phyloP scores from a whole-genome alignment of 768 basidiomycete species.

The Termitomyces sp. region DNA sequence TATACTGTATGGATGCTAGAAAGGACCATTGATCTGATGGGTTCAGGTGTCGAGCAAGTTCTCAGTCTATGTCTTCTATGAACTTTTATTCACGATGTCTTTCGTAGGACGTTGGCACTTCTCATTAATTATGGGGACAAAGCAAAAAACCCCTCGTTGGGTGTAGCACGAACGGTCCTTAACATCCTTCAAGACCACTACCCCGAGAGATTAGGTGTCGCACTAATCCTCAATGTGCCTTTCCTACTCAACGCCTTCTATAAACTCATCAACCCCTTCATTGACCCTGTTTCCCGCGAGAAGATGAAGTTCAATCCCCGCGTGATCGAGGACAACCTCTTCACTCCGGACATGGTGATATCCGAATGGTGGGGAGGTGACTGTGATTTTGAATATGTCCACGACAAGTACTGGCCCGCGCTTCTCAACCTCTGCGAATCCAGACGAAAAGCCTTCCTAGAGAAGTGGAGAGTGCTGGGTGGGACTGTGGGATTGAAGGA shows the following conservation, averaged over 20 bases:
- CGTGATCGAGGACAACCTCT: slow-evolving; percentile 59
- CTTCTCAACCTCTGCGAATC: slow-evolving; percentile 51
- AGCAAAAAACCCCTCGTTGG: slow-evolving; percentile 48
- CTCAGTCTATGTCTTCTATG: neutral
- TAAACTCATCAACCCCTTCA: slow-evolving; percentile 73
- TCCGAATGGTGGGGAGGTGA: slow-evolving; percentile 65
- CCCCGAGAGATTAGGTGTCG: slow-evolving; percentile 76
- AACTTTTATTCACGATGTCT: neutral
- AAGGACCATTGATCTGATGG: slow-evolving; percentile 70
- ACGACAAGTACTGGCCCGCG: slow-evolving; percentile 70
- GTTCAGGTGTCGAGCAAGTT: slow-evolving; percentile 74
- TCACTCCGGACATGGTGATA: slow-evolving; percentile 68
- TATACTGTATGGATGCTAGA: slow-evolving; percentile 77
- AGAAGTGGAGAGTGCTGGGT: slow-evolving; percentile 65
- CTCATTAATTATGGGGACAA: slow-evolving; percentile 77
- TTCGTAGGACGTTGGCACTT: slow-evolving; percentile 53
- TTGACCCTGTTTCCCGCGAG: slow-evolving; percentile 75
- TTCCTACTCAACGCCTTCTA: slow-evolving; percentile 71
- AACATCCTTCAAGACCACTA: slow-evolving; percentile 78
- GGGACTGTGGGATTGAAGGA: slow-evolving; percentile 69
- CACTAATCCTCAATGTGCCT: slow-evolving; percentile 77
- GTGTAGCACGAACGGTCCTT: slow-evolving; percentile 41
- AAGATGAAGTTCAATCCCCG: slow-evolving; percentile 76
- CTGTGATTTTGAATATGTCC: slow-evolving; percentile 64
- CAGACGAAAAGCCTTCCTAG: slow-evolving; percentile 42